phyloP scores from a whole-genome alignment of 345 rosid species.

The Populus deltoides region DNA sequence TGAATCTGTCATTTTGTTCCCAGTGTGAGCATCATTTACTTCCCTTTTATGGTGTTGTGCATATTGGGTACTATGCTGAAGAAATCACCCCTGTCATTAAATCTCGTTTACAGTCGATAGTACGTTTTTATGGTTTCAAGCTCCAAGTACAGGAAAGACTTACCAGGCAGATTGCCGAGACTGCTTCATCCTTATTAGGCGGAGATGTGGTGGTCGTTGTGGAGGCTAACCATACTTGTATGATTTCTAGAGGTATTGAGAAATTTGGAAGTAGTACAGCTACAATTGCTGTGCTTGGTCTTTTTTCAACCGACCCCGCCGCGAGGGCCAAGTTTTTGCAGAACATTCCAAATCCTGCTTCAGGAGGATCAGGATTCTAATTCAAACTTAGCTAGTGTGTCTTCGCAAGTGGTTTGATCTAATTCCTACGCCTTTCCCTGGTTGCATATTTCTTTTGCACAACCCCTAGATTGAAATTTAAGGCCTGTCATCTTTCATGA shows the following conservation, averaged over 20 bases:
- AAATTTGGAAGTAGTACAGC: constrained; percentile 89
- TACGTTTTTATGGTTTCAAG: constrained; percentile 85
- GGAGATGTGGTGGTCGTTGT: constrained; percentile 88
- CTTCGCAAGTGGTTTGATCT: background rate
- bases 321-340: constrained; percentile 62
- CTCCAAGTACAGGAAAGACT: constrained; percentile 99
- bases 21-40: constrained; percentile 96
- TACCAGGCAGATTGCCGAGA: constrained; percentile 83
- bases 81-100: constrained; percentile 48
- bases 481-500: background rate
- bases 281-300: constrained; percentile 75
- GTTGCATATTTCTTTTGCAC: background rate
- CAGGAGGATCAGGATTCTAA: constrained; percentile 21
- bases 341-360: constrained; percentile 42
- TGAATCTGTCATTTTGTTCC: constrained; percentile 78
- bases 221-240: constrained; percentile 87
- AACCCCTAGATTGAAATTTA: background rate
- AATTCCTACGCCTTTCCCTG: background rate
- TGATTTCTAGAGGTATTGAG: constrained; percentile 95
- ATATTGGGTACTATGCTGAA: constrained; percentile 65
- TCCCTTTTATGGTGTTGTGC: constrained; percentile 91
- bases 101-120: constrained; percentile 63
- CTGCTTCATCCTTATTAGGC: constrained; percentile 59
- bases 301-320: constrained; percentile 54
- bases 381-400: no score